Conservation (phyloP, 2,329 filamentous ascomycete species). For the Aspergillus novofumigatus region DNA sequence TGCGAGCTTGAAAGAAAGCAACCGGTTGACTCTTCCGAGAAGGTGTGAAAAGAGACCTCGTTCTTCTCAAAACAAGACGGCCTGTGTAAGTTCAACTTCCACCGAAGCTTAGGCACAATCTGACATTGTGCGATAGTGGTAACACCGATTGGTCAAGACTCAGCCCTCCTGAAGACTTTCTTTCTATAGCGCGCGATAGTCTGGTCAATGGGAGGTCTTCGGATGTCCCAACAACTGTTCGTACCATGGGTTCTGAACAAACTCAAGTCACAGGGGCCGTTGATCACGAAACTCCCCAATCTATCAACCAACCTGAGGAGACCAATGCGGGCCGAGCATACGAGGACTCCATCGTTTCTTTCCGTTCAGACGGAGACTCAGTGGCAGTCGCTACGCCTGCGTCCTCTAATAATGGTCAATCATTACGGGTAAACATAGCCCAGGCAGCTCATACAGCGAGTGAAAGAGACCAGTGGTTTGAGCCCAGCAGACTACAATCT, state of each 20-base stretch:
- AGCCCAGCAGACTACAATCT: background rate
- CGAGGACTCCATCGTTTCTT: background rate
- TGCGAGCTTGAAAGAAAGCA: background rate
- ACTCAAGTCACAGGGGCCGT: background rate
- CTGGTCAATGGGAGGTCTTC: conserved; percentile 3
- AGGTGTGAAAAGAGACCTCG: conserved; percentile 2
- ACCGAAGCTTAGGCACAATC: background rate
- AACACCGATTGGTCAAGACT: conserved; percentile 10
- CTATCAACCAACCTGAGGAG: background rate
- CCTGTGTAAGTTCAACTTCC: conserved; percentile 14
- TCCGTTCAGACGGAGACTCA: background rate
- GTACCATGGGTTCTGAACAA: conserved; percentile 2
- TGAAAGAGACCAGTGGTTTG: background rate
- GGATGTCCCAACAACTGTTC: background rate
- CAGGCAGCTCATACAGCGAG: background rate
- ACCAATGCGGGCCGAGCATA: background rate
- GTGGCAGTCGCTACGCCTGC: background rate
- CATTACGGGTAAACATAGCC: background rate
- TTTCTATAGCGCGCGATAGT: conserved; percentile 10
- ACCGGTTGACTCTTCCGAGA: conserved; percentile 1
- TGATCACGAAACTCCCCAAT: background rate
- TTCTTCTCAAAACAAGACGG: conserved; percentile 11
- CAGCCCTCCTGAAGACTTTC: conserved; percentile 14
- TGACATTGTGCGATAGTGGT: background rate
- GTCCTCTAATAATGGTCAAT: background rate